A percentile compares a stretch with the other conserved stretches of the same genome.
Conservation (phyloP, 331 rosid species). For the Acacia concinna region DNA sequence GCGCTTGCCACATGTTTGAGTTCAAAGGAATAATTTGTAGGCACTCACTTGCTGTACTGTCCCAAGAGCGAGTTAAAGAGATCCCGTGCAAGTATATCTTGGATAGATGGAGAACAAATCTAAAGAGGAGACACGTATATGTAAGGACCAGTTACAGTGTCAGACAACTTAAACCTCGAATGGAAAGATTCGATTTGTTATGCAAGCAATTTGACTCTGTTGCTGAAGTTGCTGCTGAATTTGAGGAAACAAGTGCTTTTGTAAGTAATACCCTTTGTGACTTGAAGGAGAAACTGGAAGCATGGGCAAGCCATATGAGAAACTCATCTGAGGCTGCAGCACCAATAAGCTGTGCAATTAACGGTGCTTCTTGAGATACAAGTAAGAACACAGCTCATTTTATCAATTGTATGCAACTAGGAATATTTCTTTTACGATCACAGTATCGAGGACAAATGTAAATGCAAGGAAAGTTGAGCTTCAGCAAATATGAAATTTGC, state of each 20-base stretch:
- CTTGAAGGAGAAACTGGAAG: conserved; percentile 35
- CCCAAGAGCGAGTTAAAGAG: conserved; percentile 42
- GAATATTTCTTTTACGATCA: background rate
- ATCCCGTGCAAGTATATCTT: conserved; percentile 32
- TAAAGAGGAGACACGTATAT: conserved; percentile 30
- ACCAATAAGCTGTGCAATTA: conserved; percentile 26
- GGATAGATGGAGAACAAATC: conserved; percentile 39
- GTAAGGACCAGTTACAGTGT: conserved; percentile 32
- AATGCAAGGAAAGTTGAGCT: background rate
- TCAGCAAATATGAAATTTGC: background rate
- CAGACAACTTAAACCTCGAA: conserved; percentile 26
- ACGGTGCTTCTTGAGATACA: background rate
- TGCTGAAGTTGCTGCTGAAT: conserved; percentile 40
- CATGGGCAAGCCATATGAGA: conserved; percentile 31
- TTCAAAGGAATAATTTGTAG: conserved; percentile 43
- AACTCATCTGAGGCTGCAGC: conserved; percentile 25
- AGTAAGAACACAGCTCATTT: background rate
- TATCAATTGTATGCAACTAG: background rate
- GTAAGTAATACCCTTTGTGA: conserved; percentile 29
- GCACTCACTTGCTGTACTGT: conserved; percentile 41
- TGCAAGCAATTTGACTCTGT: conserved; percentile 30
- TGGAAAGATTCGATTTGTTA: conserved; percentile 33
- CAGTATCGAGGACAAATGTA: conserved; percentile 5
- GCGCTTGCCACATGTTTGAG: conserved; percentile 35
- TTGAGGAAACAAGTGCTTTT: conserved; percentile 41